Evolutionary conservation across 371 early-diverging fungal genomes (phyloP).

Genomic region (Dinochytrium kinnereticum): DNA sequence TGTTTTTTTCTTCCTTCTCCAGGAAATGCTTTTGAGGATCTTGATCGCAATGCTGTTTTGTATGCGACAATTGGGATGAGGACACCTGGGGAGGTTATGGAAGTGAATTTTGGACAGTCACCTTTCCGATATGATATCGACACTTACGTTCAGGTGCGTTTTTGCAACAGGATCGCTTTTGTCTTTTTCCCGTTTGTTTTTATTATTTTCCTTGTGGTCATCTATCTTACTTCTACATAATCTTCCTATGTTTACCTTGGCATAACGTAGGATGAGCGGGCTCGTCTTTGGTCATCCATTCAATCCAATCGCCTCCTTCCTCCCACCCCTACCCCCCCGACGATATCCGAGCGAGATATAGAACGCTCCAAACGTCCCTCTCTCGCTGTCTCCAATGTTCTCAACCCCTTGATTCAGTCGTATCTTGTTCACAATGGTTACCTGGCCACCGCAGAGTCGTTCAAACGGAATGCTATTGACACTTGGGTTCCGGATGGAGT

Average conservation of each 20-base stretch:
- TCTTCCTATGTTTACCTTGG: background rate
- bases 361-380: background rate
- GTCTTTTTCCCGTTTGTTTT: background rate
- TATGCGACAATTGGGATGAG: slow-evolving; percentile 91
- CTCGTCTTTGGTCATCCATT: slow-evolving; percentile 29
- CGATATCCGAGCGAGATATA: slow-evolving; percentile 10
- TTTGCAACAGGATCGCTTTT: background rate
- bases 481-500: slow-evolving; percentile 49
- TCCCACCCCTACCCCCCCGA: background rate
- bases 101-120: slow-evolving; percentile 88
- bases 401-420: slow-evolving; percentile 69
- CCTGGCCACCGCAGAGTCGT: slow-evolving; percentile 67
- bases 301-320: slow-evolving; percentile 21
- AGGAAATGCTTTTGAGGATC: slow-evolving; percentile 45
- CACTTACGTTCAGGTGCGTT: slow-evolving; percentile 63
- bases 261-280: slow-evolving; percentile 33
- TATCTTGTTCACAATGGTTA: slow-evolving; percentile 83
- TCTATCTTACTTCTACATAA: background rate
- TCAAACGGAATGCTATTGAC: slow-evolving; percentile 38
- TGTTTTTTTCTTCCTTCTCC: background rate
- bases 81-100: slow-evolving; percentile 83
- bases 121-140: slow-evolving; percentile 88
- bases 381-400: slow-evolving; percentile 24
- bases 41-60: slow-evolving; percentile 52
- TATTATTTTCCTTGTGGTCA: background rate